These are phyloP conservation scores for Boletus sp. DNA, from an alignment of 768 basidiomycete species.

Conservation along the genomic window DNA sequence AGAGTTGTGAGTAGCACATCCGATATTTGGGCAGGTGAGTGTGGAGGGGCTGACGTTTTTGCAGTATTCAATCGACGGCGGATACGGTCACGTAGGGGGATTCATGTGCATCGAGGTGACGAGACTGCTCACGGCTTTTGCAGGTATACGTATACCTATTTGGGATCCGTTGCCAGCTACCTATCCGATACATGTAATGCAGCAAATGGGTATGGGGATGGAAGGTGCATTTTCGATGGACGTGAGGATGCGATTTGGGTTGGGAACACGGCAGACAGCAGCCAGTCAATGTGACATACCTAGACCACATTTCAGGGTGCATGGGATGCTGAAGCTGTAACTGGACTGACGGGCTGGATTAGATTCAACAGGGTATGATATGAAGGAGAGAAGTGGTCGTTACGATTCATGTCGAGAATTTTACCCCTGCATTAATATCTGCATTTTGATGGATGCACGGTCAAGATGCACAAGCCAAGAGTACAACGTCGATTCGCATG, in stretches of 20 bases:
- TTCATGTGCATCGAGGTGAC: neutral
- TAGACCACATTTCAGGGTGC: neutral
- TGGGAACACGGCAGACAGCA: neutral
- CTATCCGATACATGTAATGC: neutral
- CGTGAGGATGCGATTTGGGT: neutral
- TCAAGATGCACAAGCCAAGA: neutral
- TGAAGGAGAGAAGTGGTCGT: neutral
- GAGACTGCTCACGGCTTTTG: neutral
- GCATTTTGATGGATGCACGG: neutral
- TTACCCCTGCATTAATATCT: neutral
- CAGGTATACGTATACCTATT: conserved; percentile 4
- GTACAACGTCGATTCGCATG: neutral
- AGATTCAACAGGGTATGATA: neutral
- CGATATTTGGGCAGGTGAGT: neutral
- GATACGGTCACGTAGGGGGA: conserved; percentile 2
- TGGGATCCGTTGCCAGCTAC: neutral
- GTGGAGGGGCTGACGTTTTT: neutral
- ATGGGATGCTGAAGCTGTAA: too few relatives aligned
- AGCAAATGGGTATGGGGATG: neutral
- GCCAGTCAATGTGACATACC: neutral
- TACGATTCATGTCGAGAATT: neutral
- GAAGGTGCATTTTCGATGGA: conserved; percentile 6
- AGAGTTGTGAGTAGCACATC: conserved; percentile 2
- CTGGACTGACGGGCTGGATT: neutral
- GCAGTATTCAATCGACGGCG: conserved; percentile 4